phyloP scores from a whole-genome alignment of 1,284 basidiomycete species.

The Trichosporon inkin region DNA sequence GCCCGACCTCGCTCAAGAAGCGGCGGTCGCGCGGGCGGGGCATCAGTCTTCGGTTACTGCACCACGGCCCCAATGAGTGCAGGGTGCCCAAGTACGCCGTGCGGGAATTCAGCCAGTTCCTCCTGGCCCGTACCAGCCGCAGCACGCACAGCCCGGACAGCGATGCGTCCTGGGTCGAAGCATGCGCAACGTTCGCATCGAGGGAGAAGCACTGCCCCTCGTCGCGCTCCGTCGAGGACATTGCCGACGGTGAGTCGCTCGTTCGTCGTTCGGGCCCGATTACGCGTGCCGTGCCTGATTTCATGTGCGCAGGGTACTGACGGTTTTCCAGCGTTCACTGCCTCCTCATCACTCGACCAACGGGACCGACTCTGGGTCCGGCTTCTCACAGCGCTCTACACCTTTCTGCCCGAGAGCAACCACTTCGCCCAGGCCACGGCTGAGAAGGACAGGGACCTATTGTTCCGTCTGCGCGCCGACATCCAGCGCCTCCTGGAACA shows the following conservation, averaged over 20 bases:
- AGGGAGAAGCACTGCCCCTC: constrained; percentile 2
- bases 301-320: background rate
- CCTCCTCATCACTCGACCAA: background rate
- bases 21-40: background rate
- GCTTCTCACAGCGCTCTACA: constrained; percentile 37
- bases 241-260: background rate
- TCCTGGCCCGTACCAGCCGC: background rate
- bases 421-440: constrained; percentile 35
- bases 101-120: constrained; percentile 3
- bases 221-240: background rate
- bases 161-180: background rate
- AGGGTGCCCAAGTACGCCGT: constrained; percentile 7
- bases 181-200: background rate
- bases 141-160: background rate
- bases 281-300: constrained; percentile 2
- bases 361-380: background rate
- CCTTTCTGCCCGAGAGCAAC: constrained; percentile 32
- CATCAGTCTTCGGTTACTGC: background rate
- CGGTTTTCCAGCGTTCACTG: constrained; percentile 3
- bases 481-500: constrained; percentile 37
- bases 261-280: background rate
- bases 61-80: background rate
- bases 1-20: background rate
- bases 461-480: constrained; percentile 45
- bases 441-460: constrained; percentile 45